Conservation (phyloP, 331 rosid genomes). For the Stylosanthes scabra region DNA sequence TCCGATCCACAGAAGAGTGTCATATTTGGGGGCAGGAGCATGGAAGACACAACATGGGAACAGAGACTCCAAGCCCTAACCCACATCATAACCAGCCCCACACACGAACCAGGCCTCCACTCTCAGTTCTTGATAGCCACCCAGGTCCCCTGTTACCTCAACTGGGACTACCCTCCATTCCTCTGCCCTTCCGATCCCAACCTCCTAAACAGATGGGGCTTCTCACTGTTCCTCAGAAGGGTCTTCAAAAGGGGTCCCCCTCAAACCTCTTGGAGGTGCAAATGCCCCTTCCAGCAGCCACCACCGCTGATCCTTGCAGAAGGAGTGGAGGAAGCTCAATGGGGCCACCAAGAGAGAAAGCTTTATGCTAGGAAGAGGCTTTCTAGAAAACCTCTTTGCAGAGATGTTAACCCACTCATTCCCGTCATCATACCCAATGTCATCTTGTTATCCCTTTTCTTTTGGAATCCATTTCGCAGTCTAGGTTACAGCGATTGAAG, state of each 20-base stretch:
- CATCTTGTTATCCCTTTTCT: slow-evolving; percentile 53
- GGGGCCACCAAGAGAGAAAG: slow-evolving; percentile 60
- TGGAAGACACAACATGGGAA: slow-evolving; percentile 68
- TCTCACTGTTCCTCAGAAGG: slow-evolving; percentile 71
- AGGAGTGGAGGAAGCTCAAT: slow-evolving; percentile 65
- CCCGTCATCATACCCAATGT: slow-evolving; percentile 68
- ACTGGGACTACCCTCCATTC: slow-evolving; percentile 90
- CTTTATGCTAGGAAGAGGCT: slow-evolving; percentile 63
- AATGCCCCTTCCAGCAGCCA: slow-evolving; percentile 84
- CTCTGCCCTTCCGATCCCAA: slow-evolving; percentile 61
- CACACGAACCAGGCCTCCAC: slow-evolving; percentile 64
- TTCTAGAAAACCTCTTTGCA: slow-evolving; percentile 48
- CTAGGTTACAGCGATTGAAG: neutral
- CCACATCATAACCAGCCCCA: slow-evolving; percentile 79
- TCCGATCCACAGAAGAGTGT: neutral
- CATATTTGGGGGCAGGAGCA: neutral
- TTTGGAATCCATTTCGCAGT: slow-evolving; percentile 65
- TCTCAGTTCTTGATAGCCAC: slow-evolving; percentile 74
- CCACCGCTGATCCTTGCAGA: slow-evolving; percentile 75
- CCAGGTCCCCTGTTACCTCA: slow-evolving; percentile 78
- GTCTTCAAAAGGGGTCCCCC: slow-evolving; percentile 51
- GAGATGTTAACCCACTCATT: slow-evolving; percentile 54
- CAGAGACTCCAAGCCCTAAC: slow-evolving; percentile 67
- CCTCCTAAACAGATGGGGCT: slow-evolving; percentile 60
- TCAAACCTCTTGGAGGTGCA: slow-evolving; percentile 77